phyloP scores from a whole-genome alignment of 768 basidiomycete genomes.

The Porphyrellus cyaneotinctus region DNA sequence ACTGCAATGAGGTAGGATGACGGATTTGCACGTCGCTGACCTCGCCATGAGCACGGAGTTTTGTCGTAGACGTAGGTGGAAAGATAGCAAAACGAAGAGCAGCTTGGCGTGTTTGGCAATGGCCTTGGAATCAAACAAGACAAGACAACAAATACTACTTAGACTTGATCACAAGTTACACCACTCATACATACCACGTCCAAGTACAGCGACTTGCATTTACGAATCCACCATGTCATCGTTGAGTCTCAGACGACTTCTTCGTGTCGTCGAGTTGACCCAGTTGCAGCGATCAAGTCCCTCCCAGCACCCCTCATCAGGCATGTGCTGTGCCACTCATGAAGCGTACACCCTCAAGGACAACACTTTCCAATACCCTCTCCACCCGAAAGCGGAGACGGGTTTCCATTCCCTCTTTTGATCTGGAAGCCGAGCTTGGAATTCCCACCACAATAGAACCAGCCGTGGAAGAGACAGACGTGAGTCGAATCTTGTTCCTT shows the following conservation, averaged over 20 bases:
- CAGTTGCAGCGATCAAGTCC: conserved; percentile 21
- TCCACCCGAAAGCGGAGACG: conserved; percentile 41
- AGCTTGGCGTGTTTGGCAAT: no score
- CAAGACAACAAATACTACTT: not conserved
- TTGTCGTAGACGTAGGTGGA: no score
- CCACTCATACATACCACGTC: not conserved
- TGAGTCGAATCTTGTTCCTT: conserved; percentile 16
- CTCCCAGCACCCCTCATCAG: conserved; percentile 25
- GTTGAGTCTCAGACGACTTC: conserved; percentile 26
- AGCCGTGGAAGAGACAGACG: conserved; percentile 26
- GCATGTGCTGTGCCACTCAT: conserved; percentile 25
- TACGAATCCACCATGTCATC: conserved; percentile 20
- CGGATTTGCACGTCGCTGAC: not conserved
- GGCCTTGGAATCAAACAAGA: conserved; percentile 25
- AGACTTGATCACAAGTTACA: not conserved
- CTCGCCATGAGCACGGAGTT: not conserved
- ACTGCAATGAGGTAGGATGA: no score
- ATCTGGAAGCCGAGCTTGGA: conserved; percentile 35
- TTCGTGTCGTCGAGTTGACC: conserved; percentile 15
- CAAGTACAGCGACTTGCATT: not conserved
- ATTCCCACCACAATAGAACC: conserved; percentile 12
- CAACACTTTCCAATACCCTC: conserved; percentile 38
- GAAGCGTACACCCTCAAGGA: conserved; percentile 37
- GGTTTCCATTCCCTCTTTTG: conserved; percentile 38
- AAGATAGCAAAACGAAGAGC: no score